Evolutionary conservation across 2,329 filamentous ascomycete species (phyloP).

Genomic region (Clonostachys rhizophaga): DNA sequence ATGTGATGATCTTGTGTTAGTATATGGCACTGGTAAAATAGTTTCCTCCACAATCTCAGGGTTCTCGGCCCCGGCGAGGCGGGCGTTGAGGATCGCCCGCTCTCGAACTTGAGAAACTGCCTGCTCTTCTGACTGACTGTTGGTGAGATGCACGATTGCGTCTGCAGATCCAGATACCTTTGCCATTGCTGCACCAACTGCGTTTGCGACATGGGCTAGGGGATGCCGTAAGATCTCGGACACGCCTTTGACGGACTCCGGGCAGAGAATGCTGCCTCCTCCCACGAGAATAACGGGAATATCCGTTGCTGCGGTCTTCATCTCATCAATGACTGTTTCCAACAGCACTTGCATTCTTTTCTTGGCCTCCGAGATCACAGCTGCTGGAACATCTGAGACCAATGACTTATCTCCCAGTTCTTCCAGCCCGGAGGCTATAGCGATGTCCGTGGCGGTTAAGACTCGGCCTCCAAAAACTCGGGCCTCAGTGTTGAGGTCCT

Average conservation of each 20-base stretch:
- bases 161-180: constrained; percentile 36
- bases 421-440: constrained; percentile 26
- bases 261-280: constrained; percentile 49
- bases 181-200: constrained; percentile 55
- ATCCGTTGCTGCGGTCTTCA: constrained; percentile 49
- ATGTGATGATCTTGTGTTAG: no score
- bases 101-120: no score
- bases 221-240: constrained; percentile 43
- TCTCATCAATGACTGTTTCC: constrained; percentile 46
- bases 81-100: no score
- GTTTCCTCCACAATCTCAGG: no score
- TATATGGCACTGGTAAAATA: no score
- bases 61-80: no score
- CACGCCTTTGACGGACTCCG: constrained; percentile 41
- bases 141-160: no score
- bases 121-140: no score
- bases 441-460: constrained; percentile 49
- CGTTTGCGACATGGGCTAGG: constrained; percentile 52
- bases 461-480: constrained; percentile 47
- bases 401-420: constrained; percentile 20
- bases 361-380: constrained; percentile 11
- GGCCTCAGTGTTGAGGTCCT: constrained; percentile 40
- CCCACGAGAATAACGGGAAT: constrained; percentile 51
- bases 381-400: constrained; percentile 14
- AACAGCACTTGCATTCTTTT: constrained; percentile 37